A percentile compares a stretch with the other conserved stretches of the same genome.
Conservation (phyloP, 225 moss, liverwort and hornwort genomes). For the Rhytidiadelphus loreus region DNA sequence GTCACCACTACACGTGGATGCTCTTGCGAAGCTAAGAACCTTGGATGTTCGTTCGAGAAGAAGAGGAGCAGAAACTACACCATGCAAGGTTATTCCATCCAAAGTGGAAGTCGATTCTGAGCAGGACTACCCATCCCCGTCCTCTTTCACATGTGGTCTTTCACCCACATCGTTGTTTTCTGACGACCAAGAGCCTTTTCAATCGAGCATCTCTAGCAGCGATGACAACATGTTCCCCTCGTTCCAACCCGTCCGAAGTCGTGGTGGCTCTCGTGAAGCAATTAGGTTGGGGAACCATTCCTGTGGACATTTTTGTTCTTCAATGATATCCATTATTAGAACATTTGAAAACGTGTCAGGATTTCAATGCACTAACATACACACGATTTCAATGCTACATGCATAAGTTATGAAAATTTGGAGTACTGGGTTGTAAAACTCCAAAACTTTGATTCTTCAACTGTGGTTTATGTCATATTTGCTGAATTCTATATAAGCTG, state of each 20-base stretch:
- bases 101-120: not conserved
- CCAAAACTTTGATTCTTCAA: not conserved
- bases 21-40: not conserved
- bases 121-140: constrained; percentile 14
- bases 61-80: not conserved
- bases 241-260: not conserved
- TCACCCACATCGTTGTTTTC: constrained; percentile 30
- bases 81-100: not conserved
- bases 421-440: not conserved
- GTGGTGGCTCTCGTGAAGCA: not conserved
- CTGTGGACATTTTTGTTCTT: not conserved
- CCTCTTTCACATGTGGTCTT: constrained; percentile 21
- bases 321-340: not conserved
- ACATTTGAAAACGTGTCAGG: not conserved
- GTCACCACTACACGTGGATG: not conserved
- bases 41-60: not conserved
- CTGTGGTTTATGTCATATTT: not conserved
- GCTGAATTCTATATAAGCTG: not conserved
- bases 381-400: not conserved
- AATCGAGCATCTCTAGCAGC: not conserved
- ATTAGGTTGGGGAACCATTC: not conserved
- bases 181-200: constrained; percentile 21
- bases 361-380: not conserved
- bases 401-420: not conserved
- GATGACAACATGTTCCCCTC: not conserved